A percentile compares a stretch with the other conserved stretches of the same genome.
phyloP scores from a whole-genome alignment of 2,329 filamentous ascomycete genomes.

The Fonsecaea nubica region DNA sequence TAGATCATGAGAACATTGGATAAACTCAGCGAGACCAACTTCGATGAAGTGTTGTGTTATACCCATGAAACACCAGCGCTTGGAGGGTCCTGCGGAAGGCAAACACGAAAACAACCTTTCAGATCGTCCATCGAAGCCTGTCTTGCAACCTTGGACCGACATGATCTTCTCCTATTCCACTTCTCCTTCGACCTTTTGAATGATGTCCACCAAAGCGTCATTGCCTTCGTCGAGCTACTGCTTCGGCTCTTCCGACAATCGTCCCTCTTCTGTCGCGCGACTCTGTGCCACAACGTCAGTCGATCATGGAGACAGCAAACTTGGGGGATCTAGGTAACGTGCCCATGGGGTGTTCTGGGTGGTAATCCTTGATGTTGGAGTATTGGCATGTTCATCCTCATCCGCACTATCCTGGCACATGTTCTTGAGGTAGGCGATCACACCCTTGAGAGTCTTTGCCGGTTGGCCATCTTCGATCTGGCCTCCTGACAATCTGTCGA shows the following conservation, averaged over 20 bases:
- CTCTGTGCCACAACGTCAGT: background rate
- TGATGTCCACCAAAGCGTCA: constrained; percentile 11
- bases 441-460: background rate
- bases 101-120: background rate
- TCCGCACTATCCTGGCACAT: background rate
- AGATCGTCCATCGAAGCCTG: background rate
- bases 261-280: constrained; percentile 4
- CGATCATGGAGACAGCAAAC: background rate
- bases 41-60: background rate
- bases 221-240: background rate
- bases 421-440: constrained; percentile 10
- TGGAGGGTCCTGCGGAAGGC: background rate
- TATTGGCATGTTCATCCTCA: background rate
- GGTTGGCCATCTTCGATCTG: background rate
- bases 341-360: background rate
- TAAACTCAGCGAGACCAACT: background rate
- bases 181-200: background rate
- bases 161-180: background rate
- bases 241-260: constrained; percentile 11
- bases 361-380: background rate
- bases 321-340: background rate
- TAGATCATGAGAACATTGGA: background rate
- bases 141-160: background rate
- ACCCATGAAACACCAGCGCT: too few species aligned
- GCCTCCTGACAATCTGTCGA: background rate